A percentile compares a stretch with the other conserved stretches of the same genome.
phyloP scores from a whole-genome alignment of 2,329 filamentous ascomycete species.

The Fusarium sp. region DNA sequence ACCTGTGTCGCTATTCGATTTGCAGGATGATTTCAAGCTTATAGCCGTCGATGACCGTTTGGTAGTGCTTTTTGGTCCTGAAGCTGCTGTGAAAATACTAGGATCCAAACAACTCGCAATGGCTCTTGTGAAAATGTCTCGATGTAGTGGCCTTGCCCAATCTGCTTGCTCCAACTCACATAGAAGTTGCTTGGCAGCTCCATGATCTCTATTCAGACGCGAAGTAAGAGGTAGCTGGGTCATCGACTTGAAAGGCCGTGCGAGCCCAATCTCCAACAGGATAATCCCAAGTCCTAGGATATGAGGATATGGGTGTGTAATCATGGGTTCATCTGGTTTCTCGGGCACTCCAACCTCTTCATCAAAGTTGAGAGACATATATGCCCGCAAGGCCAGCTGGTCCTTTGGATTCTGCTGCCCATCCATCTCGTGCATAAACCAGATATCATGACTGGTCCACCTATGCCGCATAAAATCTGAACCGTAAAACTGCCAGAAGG shows the following conservation, averaged over 20 bases:
- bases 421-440: constrained; percentile 1
- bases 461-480: rapidly evolving
- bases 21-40: too few relatives aligned
- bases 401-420: rapidly evolving
- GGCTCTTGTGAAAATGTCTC: neutral
- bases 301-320: neutral
- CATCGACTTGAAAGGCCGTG: neutral
- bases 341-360: rapidly evolving
- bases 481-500: neutral
- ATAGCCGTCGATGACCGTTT: too few relatives aligned
- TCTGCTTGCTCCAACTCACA: neutral
- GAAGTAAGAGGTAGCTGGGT: rapidly evolving
- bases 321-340: neutral
- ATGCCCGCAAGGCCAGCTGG: rapidly evolving
- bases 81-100: neutral
- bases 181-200: rapidly evolving
- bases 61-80: too few relatives aligned
- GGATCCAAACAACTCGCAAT: neutral
- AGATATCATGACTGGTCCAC: neutral
- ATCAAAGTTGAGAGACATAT: neutral
- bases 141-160: neutral
- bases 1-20: rapidly evolving
- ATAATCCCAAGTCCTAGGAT: rapidly evolving
- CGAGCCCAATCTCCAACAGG: neutral
- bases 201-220: neutral